Percentiles rank a stretch among this genome's conserved stretches.
phyloP scores from a whole-genome alignment of 306 rosid species.

The Quercus gilva region DNA sequence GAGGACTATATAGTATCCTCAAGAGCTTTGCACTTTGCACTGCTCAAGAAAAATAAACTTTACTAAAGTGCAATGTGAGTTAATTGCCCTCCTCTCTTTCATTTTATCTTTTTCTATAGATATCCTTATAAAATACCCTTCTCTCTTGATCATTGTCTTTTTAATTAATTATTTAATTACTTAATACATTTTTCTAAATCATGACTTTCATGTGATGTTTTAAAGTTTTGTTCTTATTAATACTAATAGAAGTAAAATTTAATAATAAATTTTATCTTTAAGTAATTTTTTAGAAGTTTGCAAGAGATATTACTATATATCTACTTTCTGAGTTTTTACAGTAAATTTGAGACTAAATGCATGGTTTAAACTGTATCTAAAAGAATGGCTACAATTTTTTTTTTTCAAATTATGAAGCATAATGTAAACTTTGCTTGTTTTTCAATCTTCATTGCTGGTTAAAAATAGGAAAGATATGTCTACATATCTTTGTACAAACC shows the following conservation, averaged over 20 bases:
- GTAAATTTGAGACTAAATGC: background rate
- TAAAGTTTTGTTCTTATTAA: no score
- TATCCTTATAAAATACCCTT: no score
- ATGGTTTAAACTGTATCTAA: background rate
- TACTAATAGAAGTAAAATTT: no score
- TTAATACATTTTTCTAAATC: no score
- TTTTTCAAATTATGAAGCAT: background rate
- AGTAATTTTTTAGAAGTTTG: background rate
- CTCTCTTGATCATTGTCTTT: background rate
- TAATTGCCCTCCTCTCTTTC: background rate
- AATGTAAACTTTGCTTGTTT: background rate
- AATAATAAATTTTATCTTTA: background rate
- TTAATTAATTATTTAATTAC: no score
- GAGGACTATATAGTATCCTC: background rate
- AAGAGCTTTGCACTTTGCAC: slow-evolving; percentile 32
- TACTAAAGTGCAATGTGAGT: slow-evolving; percentile 6
- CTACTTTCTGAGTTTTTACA: background rate
- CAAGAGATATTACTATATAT: background rate
- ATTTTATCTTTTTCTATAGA: background rate
- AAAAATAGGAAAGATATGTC: no score
- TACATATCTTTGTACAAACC: no score
- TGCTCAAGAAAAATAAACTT: slow-evolving; percentile 48
- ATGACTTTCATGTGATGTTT: no score
- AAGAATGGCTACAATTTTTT: background rate
- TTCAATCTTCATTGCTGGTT: background rate